Evolutionary conservation across 2,329 filamentous ascomycete species (phyloP), one percentile per base, ranked within the genome.

Genomic region (Macrophomina pseudophaseolina): DNA sequence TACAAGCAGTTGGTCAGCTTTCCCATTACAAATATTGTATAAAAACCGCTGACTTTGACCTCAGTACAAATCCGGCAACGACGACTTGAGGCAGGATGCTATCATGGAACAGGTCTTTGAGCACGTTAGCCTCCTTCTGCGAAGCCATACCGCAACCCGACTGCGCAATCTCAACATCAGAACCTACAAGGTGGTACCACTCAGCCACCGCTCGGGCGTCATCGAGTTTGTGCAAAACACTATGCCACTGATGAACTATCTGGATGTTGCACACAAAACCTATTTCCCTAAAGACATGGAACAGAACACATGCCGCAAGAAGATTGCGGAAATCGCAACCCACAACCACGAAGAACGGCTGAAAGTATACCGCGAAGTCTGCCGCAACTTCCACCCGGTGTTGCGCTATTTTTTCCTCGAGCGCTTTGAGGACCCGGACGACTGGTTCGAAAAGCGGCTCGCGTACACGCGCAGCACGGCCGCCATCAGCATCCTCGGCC

Each of bases 31-130:
- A 18, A 59, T 12, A 42, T 68, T 70, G 58, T 71, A 66, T 32
- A 44, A 51, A 6, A 48, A 33, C 14, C n/a, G 33, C 65, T 66
- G 66, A 66, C 44, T 28, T 59, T 59, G 59, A 67, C 16, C 30
- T 9, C 69, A 88, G 84, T 89, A 97, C 75, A 99, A 99, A 83
- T 93, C 93, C 69, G 94, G 95, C 18, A 94, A 94, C 74, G 95
- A 99, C 76, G 94, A 99, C 75, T 86, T 99, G 12, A 91, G 96
- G 8, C 95, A 99, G 81, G 95, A 99, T 74, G 93, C 94, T 52
- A 99, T 89, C 83, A 99, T 99, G 96, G 96, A 99, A 79, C 95
- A 99, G 79, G 95, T 99, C 1, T 99, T 99, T 76, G 92, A 94
- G 67, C 93, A 97, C 79, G 95, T 97, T 28, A 98, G 93, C 67